Evolutionary conservation across 2,329 filamentous ascomycete species (phyloP).

Genomic region (Septoria petroselini): DNA sequence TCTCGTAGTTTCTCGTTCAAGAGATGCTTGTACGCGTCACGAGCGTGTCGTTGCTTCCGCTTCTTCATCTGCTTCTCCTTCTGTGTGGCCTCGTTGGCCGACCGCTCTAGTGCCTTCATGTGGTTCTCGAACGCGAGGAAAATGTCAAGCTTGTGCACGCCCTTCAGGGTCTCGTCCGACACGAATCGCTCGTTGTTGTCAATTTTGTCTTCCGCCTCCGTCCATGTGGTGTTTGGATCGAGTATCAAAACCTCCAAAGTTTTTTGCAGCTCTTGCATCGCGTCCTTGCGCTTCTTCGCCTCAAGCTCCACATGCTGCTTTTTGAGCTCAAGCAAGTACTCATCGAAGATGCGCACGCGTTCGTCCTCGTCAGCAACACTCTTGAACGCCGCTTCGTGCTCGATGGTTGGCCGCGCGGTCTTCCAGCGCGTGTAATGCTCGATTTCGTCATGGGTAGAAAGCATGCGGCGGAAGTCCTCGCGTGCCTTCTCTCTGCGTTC

Average conservation of each 20-base stretch:
- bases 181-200: conserved; percentile 74
- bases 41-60: conserved; percentile 78
- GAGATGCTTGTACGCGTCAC: conserved; percentile 74
- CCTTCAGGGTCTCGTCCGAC: conserved; percentile 77
- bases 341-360: conserved; percentile 84
- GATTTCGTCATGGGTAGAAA: conserved; percentile 94
- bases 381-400: conserved; percentile 92
- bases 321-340: conserved; percentile 83
- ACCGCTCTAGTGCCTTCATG: conserved; percentile 85
- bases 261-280: conserved; percentile 76
- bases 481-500: conserved; percentile 89
- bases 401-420: conserved; percentile 88
- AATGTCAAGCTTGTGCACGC: conserved; percentile 83
- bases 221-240: conserved; percentile 93
- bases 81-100: conserved; percentile 87
- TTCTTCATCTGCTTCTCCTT: conserved; percentile 77
- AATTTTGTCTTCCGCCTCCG: conserved; percentile 80
- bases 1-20: conserved; percentile 69
- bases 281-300: conserved; percentile 67
- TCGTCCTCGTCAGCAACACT: conserved; percentile 84
- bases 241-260: conserved; percentile 77
- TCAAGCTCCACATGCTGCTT: conserved; percentile 76
- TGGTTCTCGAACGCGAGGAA: conserved; percentile 91
- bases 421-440: conserved; percentile 97
- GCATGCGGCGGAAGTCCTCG: conserved; percentile 91